A percentile compares a stretch with the other conserved stretches of the same genome.
phyloP scores from a whole-genome alignment of 305 asterid genomes.

The Fraxinus latifolia region DNA sequence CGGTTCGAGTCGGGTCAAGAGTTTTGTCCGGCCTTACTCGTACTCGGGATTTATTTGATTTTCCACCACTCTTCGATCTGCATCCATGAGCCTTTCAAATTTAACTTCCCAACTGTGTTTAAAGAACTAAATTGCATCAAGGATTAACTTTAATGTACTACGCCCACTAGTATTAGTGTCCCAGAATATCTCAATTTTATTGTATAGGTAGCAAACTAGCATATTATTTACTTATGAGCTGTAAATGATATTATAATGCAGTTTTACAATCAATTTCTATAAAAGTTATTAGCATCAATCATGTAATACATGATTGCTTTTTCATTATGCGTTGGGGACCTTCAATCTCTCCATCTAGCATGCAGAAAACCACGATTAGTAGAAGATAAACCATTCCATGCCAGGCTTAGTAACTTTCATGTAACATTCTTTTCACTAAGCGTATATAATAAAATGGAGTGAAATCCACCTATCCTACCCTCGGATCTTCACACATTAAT shows the following conservation, averaged over 20 bases:
- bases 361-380: background rate
- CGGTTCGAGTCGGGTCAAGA: too few species aligned
- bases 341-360: background rate
- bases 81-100: background rate
- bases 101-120: background rate
- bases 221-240: background rate
- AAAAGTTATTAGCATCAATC: background rate
- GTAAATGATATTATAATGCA: background rate
- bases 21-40: too few species aligned
- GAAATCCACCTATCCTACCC: background rate
- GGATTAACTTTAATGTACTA: background rate
- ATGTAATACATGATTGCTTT: background rate
- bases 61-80: background rate
- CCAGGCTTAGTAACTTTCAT: background rate
- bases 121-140: background rate
- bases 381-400: background rate
- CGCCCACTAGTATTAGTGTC: background rate
- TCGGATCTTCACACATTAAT: background rate
- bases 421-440: background rate
- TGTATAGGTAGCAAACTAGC: background rate
- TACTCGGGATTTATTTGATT: background rate
- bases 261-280: background rate
- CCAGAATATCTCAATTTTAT: background rate
- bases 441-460: background rate
- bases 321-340: background rate